Conservation (phyloP, 1,139 yeast genomes). For the Pichia sp. region DNA sequence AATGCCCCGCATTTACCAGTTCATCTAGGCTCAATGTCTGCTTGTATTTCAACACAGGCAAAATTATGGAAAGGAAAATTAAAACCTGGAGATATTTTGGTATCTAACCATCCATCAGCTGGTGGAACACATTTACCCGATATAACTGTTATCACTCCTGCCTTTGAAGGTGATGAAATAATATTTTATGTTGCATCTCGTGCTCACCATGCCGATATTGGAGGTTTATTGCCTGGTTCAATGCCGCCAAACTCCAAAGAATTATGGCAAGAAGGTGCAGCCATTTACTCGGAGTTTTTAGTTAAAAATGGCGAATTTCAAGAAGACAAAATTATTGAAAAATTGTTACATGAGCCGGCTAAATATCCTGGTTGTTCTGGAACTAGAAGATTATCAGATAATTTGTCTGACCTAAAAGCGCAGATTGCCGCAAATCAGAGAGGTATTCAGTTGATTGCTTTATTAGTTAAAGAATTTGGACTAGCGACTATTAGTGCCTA, state of each 20-base stretch:
- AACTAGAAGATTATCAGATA: slow-evolving; percentile 51
- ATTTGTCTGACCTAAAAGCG: slow-evolving; percentile 58
- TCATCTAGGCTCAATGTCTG: slow-evolving; percentile 59
- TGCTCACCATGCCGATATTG: slow-evolving; percentile 66
- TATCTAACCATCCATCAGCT: slow-evolving; percentile 53
- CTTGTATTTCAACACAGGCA: slow-evolving; percentile 49
- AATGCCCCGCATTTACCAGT: slow-evolving; percentile 64
- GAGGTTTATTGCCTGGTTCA: slow-evolving; percentile 61
- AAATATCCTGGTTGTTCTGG: slow-evolving; percentile 55
- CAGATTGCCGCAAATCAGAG: slow-evolving; percentile 63
- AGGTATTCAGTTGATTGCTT: slow-evolving; percentile 47
- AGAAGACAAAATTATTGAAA: slow-evolving; percentile 39
- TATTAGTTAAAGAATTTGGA: slow-evolving; percentile 45
- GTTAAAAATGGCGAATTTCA: slow-evolving; percentile 53
- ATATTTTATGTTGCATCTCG: slow-evolving; percentile 59
- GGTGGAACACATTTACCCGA: slow-evolving; percentile 68
- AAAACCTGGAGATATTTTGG: slow-evolving; percentile 50
- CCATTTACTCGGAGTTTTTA: slow-evolving; percentile 48
- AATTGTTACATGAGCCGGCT: slow-evolving; percentile 45
- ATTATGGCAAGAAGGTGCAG: slow-evolving; percentile 60
- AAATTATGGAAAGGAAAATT: slow-evolving; percentile 46
- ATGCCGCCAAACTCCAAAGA: slow-evolving; percentile 59
- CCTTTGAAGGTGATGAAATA: slow-evolving; percentile 36
- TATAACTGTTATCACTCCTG: slow-evolving; percentile 71
- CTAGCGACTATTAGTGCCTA: slow-evolving; percentile 47